Base-by-base conservation (phyloP, 371 early-diverging fungal species). In the Mortierella sp. region DNA sequence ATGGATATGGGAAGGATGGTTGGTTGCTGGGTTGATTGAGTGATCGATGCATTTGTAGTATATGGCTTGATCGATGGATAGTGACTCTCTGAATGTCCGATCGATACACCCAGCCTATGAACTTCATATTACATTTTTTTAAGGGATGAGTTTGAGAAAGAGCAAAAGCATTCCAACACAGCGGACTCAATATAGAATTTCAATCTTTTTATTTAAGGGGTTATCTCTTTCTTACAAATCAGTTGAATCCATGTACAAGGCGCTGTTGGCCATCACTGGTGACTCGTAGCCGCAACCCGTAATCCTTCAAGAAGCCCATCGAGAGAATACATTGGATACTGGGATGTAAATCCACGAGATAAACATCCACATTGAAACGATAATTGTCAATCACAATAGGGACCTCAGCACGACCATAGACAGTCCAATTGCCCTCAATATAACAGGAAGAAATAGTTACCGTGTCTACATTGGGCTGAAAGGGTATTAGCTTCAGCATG, bases 91-190 rank as follows among this genome's bases (percentile, higher is more conserved):
- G n/a, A n/a, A n/a, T n/a, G n/a, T n/a, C n/a, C n/a, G n/a, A n/a
- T n/a, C n/a, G n/a, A n/a, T n/a, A n/a, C n/a, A n/a, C n/a, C n/a
- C n/a, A n/a, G n/a, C n/a, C n/a, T n/a, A n/a, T n/a, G n/a, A n/a
- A n/a, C 13, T 26, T 22, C 5, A 51, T 58, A 69, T 70, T 77
- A 77, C 78, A 68, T 68, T 77, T 72, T 77, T 57, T 70, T 67
- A 35, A 37, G 70, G 72, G 72, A 72, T 72, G 69, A 72, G 72
- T 72, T 77, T 77, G 78, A 77, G 78, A 72, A 68, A 66, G 78
- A 77, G 56, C 51, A 51, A 51, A 47, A 12, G 12, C 47, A 19
- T 12, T 47, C 66, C 60, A 42, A 23, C 34, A 31, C 31, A 35
- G 23, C 12, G 22, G 31, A 45, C 13, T 32, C 61, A 47, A 47